These are phyloP conservation scores for Fusarium poae DNA, from an alignment of 2,329 filamentous ascomycete species.

Conservation along the genomic window DNA sequence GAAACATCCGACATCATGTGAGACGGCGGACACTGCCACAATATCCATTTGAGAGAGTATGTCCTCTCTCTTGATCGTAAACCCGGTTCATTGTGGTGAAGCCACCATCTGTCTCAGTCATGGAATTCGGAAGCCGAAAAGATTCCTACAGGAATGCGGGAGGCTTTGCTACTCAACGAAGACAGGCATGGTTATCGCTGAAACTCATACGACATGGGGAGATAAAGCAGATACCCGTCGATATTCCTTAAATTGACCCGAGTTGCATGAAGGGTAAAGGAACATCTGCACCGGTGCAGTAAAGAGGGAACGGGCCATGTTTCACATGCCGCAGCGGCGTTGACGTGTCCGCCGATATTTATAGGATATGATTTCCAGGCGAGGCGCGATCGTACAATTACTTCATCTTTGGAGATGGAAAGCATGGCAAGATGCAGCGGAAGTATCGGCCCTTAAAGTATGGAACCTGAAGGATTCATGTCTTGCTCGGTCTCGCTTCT, in stretches of 20 bases:
- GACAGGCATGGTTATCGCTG: not conserved
- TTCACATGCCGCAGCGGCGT: not conserved
- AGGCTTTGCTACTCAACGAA: not conserved
- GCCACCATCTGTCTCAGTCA: too few relatives aligned
- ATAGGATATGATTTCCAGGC: not conserved
- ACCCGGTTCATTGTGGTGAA: not conserved
- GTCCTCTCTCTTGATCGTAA: not conserved
- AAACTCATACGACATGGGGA: accelerated
- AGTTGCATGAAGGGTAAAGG: not conserved
- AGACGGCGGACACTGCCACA: not conserved
- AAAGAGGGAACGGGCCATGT: not conserved
- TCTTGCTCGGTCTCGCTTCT: constrained; percentile 31
- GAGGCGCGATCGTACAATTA: not conserved
- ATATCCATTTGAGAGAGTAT: too few relatives aligned
- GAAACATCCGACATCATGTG: not conserved
- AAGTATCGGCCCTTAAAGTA: not conserved
- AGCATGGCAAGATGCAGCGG: not conserved
- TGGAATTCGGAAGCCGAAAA: constrained; percentile 23
- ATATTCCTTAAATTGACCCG: not conserved
- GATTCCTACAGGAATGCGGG: not conserved
- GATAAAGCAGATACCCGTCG: not conserved
- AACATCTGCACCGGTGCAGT: too few relatives aligned
- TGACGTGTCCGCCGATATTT: not conserved
- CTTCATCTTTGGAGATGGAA: not conserved
- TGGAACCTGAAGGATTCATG: too few relatives aligned